Evolutionary conservation across 2,329 filamentous ascomycete genomes (phyloP), one percentile per base, ranked within the genome.

Genomic region (Fusarium palustre): DNA sequence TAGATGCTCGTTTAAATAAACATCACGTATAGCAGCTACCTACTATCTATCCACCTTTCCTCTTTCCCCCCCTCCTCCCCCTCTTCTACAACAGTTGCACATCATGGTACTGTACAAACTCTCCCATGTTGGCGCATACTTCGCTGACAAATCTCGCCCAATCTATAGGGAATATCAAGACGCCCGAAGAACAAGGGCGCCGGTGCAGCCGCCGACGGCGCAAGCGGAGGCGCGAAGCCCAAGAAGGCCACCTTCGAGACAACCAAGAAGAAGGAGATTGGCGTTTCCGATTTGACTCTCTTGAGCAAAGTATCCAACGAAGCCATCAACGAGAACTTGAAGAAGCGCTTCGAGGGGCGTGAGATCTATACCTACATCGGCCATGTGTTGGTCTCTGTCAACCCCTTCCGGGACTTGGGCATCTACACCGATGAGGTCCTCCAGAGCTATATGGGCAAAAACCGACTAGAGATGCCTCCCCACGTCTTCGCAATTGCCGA

Each of bases 281-380:
- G 96, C 72, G 96, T 99, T 56, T 97, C 96, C 57, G 96, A 99
- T 85, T 87, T 99, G 79, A 99, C 96, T 6, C 86, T 99, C 76
- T 91, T 99, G 78, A 97, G 94, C 86, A 98, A 98, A 82, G 97
- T 99, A 71, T 97, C 94, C 72, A 98, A 99, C 81, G 96, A 99
- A 81, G 94, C 95, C 66, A 99, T 99, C 85, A 99, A 99, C 83
- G 96, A 98, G 60, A 99, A 99, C 80, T 80, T 99, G 80, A 97
- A 97, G 86, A 97, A 98, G 85, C 90, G 96, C 67, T 99, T 99
- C 81, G 93, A 98, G 79, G 94, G 95, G 86, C 91, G 87, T 80
- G 95, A 99, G 83, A 99, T 99, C 80, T 99, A 99, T 84, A 99
- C 96, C 77, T 99, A 99, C 81, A 99, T 99, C 79, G 96, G 96